A percentile compares a stretch with the other conserved stretches of the same genome.
Conservation (phyloP, 805 yeast species). For the Komagataella phaffii region DNA sequence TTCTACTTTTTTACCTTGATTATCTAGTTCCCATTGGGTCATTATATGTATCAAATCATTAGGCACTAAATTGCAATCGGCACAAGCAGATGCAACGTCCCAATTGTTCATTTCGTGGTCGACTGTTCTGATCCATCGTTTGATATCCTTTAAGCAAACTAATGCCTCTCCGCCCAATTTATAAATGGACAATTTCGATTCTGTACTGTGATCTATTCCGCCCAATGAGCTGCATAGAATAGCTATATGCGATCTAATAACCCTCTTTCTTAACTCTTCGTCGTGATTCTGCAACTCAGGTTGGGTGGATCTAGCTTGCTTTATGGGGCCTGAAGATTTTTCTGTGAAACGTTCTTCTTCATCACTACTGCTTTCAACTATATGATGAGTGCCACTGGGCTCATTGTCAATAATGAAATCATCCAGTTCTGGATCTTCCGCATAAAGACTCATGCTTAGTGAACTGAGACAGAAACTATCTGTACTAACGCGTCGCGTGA, state of each 20-base stretch:
- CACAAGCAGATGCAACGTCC: constrained; percentile 82
- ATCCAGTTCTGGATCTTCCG: background rate
- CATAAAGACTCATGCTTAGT: background rate
- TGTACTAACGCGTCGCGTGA: background rate
- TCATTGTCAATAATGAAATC: background rate
- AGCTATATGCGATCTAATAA: constrained; percentile 38
- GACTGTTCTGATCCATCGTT: constrained; percentile 74
- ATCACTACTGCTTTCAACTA: background rate
- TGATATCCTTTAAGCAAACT: constrained; percentile 78
- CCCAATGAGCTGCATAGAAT: constrained; percentile 83
- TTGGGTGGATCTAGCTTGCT: background rate
- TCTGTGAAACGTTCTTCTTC: background rate
- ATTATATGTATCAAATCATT: constrained; percentile 68
- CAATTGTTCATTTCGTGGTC: constrained; percentile 60
- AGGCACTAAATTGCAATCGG: constrained; percentile 59
- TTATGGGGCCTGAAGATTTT: background rate
- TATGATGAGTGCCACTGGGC: background rate
- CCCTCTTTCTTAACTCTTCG: background rate
- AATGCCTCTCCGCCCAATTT: constrained; percentile 79
- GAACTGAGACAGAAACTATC: background rate
- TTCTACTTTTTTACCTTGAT: constrained; percentile 15
- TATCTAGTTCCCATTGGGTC: constrained; percentile 51
- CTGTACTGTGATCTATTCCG: constrained; percentile 61
- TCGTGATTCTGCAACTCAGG: background rate
- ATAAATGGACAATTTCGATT: constrained; percentile 34